Conservation (phyloP, 495 filamentous ascomycete species). For the Aspergillus cavernicola region DNA sequence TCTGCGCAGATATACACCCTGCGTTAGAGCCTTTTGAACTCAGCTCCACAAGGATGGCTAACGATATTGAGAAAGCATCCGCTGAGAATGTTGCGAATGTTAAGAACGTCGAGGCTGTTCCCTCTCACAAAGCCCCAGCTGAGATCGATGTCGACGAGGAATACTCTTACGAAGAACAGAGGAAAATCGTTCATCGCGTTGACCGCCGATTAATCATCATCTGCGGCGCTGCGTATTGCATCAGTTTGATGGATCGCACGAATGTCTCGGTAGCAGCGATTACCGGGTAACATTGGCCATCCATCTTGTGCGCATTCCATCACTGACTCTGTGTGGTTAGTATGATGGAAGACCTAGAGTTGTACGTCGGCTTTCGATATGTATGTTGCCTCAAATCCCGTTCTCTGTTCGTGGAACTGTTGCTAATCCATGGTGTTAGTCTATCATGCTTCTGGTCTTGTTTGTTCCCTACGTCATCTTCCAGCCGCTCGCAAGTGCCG, state of each 20-base stretch:
- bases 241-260: conserved; percentile 57
- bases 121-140: too few relatives aligned
- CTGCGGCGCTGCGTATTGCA: conserved; percentile 54
- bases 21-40: too few relatives aligned
- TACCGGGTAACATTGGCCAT: conserved; percentile 33
- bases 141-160: conserved; percentile 7
- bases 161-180: conserved; percentile 13
- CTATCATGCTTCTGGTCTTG: conserved; percentile 51
- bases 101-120: too few relatives aligned
- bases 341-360: not conserved
- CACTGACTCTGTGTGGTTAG: too few relatives aligned
- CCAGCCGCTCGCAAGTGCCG: conserved; percentile 48
- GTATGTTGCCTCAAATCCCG: not conserved
- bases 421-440: conserved; percentile 25
- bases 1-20: too few relatives aligned
- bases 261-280: conserved; percentile 55
- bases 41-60: too few relatives aligned
- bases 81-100: too few relatives aligned
- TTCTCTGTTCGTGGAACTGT: not conserved
- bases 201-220: conserved; percentile 54
- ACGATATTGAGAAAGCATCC: too few relatives aligned
- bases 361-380: not conserved
- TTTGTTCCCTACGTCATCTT: conserved; percentile 55
- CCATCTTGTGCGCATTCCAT: too few relatives aligned
- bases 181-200: conserved; percentile 46